These are phyloP conservation scores for Astrocystis sublimbata DNA, from an alignment of 495 filamentous ascomycete species.

Conservation along the genomic window DNA sequence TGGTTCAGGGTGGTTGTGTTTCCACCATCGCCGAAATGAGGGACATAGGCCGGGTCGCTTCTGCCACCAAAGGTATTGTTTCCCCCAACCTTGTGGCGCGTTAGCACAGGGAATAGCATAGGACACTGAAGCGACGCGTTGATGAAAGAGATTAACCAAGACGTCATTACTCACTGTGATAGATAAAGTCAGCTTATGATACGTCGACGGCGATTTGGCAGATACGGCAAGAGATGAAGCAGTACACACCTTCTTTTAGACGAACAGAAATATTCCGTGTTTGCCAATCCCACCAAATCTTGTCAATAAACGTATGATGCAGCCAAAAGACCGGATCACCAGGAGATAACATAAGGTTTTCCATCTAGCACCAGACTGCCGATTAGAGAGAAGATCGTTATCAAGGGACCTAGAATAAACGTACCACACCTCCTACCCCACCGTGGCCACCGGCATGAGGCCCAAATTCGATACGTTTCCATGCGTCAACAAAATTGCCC, in stretches of 20 bases:
- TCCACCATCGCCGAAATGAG: slow-evolving; percentile 20
- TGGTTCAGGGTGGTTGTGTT: slow-evolving; percentile 6
- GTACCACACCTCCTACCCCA: neutral
- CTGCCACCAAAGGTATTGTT: slow-evolving; percentile 14
- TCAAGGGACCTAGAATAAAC: no score
- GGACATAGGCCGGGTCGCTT: neutral
- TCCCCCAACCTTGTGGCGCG: slow-evolving; percentile 19
- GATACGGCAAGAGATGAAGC: neutral
- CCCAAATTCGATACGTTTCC: neutral
- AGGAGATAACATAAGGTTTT: slow-evolving; percentile 21
- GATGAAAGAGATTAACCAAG: neutral
- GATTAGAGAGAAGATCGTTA: no score
- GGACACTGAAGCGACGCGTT: neutral
- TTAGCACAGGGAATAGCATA: neutral
- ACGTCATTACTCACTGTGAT: neutral
- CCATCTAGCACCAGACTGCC: slow-evolving; percentile 27
- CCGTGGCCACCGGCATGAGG: neutral
- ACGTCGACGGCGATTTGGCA: no score
- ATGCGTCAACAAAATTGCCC: neutral
- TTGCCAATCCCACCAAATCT: slow-evolving; percentile 54
- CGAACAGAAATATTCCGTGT: slow-evolving; percentile 28
- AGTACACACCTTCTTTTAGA: slow-evolving; percentile 23
- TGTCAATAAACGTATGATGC: slow-evolving; percentile 53
- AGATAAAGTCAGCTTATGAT: neutral
- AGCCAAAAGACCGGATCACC: slow-evolving; percentile 53